Evolutionary conservation across 2,329 filamentous ascomycete genomes (phyloP), one percentile per base, ranked within the genome.

Genomic region (Zymoseptoria crescenta): DNA sequence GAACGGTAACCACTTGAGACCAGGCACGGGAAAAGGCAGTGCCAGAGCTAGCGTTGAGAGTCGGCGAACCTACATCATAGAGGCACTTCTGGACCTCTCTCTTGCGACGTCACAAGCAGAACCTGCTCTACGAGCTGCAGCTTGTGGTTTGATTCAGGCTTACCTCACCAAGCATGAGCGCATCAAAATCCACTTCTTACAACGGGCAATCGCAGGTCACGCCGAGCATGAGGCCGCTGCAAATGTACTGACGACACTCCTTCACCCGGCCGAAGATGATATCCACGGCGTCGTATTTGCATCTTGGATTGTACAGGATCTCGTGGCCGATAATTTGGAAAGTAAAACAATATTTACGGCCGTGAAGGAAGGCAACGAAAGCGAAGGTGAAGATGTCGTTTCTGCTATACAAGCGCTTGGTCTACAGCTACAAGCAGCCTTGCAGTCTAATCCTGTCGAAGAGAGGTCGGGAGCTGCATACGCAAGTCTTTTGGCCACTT

Each of bases 271-370:
- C n/a, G 80, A 83, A 19, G 80, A 80, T 45, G 94, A 99, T 70
- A 90, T 92, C 0, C 96, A 96, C 72, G 85, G 90, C 52, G 82
- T 86, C 61, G 96, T 93, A 88, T 93, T 97, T 73, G 92, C 94
- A 4, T 86, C 89, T 51, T 86, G 92, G 27, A 83, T 97, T 56
- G 82, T 94, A 63, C 88, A 96, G 66, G 92, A 97, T 68, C 79
- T 99, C 9, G 75, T 97, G 19, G 88, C 87, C 62, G 89, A 96
- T 60, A 88, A 94, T 65, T 77, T 83, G 3, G 83, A 89, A 64
- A 89, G 89, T 1, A 97, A 97, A 72, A 80, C 81, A 5, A 80
- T 88, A 54, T 86, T 92, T 19, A 90, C 95, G 81, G 81, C 82
- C 21, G 86, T 99, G 20, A 90, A 86, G 0, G 93, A 97, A 74